Evolutionary conservation across 2,329 filamentous ascomycete genomes (phyloP), one percentile per base, ranked within the genome.

Genomic region (Neopestalotiopsis sp.): DNA sequence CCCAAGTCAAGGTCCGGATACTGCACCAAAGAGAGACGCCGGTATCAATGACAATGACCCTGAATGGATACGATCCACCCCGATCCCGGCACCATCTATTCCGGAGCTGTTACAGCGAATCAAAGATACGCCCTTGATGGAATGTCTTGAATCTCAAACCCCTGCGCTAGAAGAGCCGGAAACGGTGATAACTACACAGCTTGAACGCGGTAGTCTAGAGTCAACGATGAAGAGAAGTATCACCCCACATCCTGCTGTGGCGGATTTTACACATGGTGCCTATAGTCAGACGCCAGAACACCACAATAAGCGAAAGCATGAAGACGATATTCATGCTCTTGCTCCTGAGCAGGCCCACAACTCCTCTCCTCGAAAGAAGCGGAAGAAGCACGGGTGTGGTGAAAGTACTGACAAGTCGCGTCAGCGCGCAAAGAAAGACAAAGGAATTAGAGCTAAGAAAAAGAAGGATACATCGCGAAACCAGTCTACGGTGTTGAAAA

Each of bases 41-140:
- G 9, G n/a, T 30, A 10, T 42, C 13, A 38, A 12, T n/a, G 6
- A 28, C 17, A 32, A n/a, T 34, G 17, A 56, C 24, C 63, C 12
- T 24, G 30, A 32, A 6, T n/a, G 20, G 13, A 38, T 57, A 24
- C 53, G 12, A 3, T 56, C 63, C 3, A 57, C 63, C 7, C 63
- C 63, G 14, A 38, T 65, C 2, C 63, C 45, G 53, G 63, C 42
- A 10, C 63, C 63, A 2, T 30, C 20, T n/a, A 65, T 65, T 32
- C 20, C 42, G 6, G 63, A 65, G 5, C 28, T 65, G 12, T 28
- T 65, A 10, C 45, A 65, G 63, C 49, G 30, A 17, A 38, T 65
- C 45, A 65, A 32, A 14, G n/a, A 17, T 49, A n/a, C 45, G 14
- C 7, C 45, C 7, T 17, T n/a, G 17, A 38, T 4, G 34, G 3